Base-by-base conservation (phyloP, 768 basidiomycete species). In the Suillus hirtellus region DNA sequence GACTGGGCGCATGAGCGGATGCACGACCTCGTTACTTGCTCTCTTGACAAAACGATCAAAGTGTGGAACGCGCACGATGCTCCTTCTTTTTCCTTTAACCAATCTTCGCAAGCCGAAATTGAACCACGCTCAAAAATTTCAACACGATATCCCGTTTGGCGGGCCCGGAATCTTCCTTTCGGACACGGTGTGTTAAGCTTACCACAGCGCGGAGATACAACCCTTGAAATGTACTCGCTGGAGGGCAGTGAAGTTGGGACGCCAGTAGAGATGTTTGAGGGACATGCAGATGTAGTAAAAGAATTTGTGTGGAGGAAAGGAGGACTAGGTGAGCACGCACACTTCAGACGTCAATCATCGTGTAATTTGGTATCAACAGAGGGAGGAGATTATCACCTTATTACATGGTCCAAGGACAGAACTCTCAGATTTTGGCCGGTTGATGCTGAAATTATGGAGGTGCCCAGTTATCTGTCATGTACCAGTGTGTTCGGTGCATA, bases 221-320 rank as follows among this genome's bases (percentile, higher is more conserved):
- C 84, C 0, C 79, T 98, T 21, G 92, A 95, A 71, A 92, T 98
- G 89, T 98, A 89, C 80, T 80, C 81, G 21, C 37, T 58, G 11
- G 66, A 77, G 14, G 69, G 64, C 2, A 67, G 73, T 47, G 65
- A 69, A 42, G 44, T 52, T 40, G 63, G 63, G 21, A 66, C 60
- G 11, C 87, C 89, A 1, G 86, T 93, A 6, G 87, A 91, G 67
- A 78, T 81, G 8, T 96, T 96, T 67, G 90, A 92, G 67, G 95
- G 95, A 0, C 95, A 96, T 75, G 84, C 87, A 0, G 95, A 96
- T 66, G 93, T 95, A 2, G 96, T 99, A 21, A 97, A 96, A 70
- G 96, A 99, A 76, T 99, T 96, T 72, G 95, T 99, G 1, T 99
- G 97, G 97, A 80, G 97, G 64, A 86, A 82, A 70, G 84, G 89